phyloP scores from a whole-genome alignment of 2,329 filamentous ascomycete genomes.

The Hymenotorrendiella dingleyae region DNA sequence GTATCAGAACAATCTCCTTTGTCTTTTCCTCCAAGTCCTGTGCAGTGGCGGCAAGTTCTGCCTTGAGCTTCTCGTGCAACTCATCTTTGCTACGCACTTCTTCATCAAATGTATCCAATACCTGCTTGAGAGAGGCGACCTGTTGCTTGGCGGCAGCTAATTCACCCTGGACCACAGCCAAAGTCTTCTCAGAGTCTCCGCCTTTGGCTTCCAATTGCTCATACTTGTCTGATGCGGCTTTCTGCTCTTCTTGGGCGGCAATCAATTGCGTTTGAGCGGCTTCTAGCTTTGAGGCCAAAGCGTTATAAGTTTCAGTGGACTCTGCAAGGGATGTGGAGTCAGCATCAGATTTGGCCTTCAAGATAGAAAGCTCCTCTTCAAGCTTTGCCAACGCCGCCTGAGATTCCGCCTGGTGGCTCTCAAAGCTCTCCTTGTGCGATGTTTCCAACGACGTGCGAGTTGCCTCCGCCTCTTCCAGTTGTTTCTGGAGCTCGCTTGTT shows the following conservation, averaged over 20 bases:
- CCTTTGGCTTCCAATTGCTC: slow-evolving; percentile 40
- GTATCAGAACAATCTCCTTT: slow-evolving; percentile 39
- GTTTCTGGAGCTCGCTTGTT: slow-evolving; percentile 45
- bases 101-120: slow-evolving; percentile 42
- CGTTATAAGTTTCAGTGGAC: slow-evolving; percentile 37
- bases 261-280: slow-evolving; percentile 35
- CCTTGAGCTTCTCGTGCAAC: slow-evolving; percentile 23
- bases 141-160: slow-evolving; percentile 36
- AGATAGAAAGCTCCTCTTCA: slow-evolving; percentile 45
- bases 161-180: slow-evolving; percentile 34
- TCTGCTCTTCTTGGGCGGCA: slow-evolving; percentile 32
- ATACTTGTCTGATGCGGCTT: slow-evolving; percentile 17
- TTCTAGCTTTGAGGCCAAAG: slow-evolving; percentile 44
- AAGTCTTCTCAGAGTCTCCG: slow-evolving; percentile 36
- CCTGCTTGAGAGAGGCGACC: slow-evolving; percentile 42
- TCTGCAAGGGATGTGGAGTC: slow-evolving; percentile 15
- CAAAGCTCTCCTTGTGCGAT: slow-evolving; percentile 39
- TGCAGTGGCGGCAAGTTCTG: slow-evolving; percentile 23
- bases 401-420: slow-evolving; percentile 40
- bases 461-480: slow-evolving; percentile 47
- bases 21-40: slow-evolving; percentile 29
- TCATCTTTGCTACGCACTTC: slow-evolving; percentile 33
- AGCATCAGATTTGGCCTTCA: slow-evolving; percentile 42
- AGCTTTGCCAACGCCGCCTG: slow-evolving; percentile 42
- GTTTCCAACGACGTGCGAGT: slow-evolving; percentile 41